These are phyloP conservation scores for Mallotus nudiflorus DNA, from an alignment of 345 rosid genomes.

Conservation along the genomic window DNA sequence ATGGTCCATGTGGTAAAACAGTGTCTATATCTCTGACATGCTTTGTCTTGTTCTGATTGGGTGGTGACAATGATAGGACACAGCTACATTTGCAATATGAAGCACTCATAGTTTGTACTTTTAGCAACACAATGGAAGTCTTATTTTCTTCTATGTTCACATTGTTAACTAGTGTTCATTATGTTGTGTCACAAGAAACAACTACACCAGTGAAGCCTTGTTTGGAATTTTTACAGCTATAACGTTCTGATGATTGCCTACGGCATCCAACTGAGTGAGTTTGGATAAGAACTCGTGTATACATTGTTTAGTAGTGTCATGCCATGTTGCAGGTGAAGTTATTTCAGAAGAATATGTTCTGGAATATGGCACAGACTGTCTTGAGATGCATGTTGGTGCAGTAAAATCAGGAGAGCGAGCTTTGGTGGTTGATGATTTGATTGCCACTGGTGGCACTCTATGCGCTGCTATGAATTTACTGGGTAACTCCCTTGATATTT, in stretches of 20 bases:
- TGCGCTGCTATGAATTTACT: slow-evolving; percentile 91
- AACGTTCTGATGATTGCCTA: background rate
- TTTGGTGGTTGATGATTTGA: slow-evolving; percentile 83
- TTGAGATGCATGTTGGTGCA: slow-evolving; percentile 94
- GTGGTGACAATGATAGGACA: background rate
- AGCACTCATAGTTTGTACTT: background rate
- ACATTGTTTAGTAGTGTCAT: background rate
- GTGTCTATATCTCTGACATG: background rate
- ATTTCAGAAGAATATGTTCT: slow-evolving; percentile 79
- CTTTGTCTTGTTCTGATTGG: background rate
- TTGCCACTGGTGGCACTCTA: slow-evolving; percentile 97
- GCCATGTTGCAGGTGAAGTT: slow-evolving; percentile 57
- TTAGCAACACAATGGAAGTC: background rate
- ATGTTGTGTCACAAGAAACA: no score
- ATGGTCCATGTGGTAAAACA: background rate
- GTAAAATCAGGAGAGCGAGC: slow-evolving; percentile 72
- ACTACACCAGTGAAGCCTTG: background rate
- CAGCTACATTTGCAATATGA: background rate
- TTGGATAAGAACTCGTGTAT: no score
- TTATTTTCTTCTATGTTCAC: background rate
- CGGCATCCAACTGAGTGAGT: background rate
- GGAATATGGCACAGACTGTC: slow-evolving; percentile 89
- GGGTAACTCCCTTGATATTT: slow-evolving; percentile 39
- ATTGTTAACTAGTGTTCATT: background rate
- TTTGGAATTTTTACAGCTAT: background rate